Base-by-base conservation (phyloP, 2,329 filamentous ascomycete genomes). In the Colletotrichum siamense region DNA sequence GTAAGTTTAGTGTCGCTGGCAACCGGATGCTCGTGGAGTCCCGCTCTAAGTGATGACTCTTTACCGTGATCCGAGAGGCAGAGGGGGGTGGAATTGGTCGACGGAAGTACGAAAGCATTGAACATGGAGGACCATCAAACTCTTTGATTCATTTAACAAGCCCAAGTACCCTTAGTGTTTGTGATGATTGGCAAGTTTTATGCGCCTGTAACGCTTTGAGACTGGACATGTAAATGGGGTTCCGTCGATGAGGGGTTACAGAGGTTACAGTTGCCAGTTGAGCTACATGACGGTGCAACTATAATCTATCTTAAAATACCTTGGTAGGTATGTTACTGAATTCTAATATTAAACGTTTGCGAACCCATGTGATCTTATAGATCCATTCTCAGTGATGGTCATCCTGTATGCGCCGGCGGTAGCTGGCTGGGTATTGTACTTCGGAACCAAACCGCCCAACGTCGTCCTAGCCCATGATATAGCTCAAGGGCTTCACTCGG, bases 11-110 rank as follows among this genome's bases (percentile, higher is more conserved):
- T 3, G 39, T 49, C 5, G 39, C 39, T n/a, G 39, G 39, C 39
- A 49, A 12, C 39, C 18, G 39, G 39, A n/a, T 1, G 39, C 3
- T 1, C 39, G 1, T n/a, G 2, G 18, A 6, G 39, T 10, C 1
- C 5, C 9, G 8, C 16, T n/a, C 5, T 4, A n/a, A 16, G 39
- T 18, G 0, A 6, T 49, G 5, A n/a, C 39, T n/a, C 16, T 49
- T n/a, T n/a, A 49, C 16, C 5, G 39, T 49, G 2, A 12, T 49
- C 18, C 39, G 39, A 12, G 39, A 49, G 18, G 1, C 39, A n/a
- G 16, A 49, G 16, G 16, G 3, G 39, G n/a, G 18, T 49, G 18
- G 9, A 49, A 6, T 3, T 12, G 8, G 39, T n/a, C 0, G 8
- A 49, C 39, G 18, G 39, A n/a, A 49, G 34, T 39, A 18, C 36